phyloP scores from a whole-genome alignment of 371 early-diverging fungal genomes.

The Nematocida minor region DNA sequence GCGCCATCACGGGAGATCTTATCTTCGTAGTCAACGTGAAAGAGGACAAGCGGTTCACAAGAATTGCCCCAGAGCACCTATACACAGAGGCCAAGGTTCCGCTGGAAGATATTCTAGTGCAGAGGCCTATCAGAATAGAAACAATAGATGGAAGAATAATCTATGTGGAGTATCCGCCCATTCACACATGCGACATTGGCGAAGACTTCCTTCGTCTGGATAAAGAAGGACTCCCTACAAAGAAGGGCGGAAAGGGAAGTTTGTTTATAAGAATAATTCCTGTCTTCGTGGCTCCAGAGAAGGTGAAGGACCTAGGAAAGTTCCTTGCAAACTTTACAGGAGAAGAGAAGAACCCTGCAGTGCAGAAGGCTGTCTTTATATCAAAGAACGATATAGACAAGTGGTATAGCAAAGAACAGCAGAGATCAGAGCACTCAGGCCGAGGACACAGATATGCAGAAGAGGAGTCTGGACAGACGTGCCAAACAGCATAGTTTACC shows the following conservation, averaged over 20 bases:
- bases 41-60: conserved; percentile 45
- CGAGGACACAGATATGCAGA: background rate
- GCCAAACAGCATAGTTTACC: background rate
- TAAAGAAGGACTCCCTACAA: conserved; percentile 4
- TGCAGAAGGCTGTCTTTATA: background rate
- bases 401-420: background rate
- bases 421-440: background rate
- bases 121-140: background rate
- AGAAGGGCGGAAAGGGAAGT: background rate
- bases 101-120: background rate
- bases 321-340: background rate
- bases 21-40: conserved; percentile 53
- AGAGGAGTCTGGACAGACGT: background rate
- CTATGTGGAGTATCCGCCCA: background rate
- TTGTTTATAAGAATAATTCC: conserved; percentile 37
- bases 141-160: conserved; percentile 5
- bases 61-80: conserved; percentile 14
- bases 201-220: conserved; percentile 6
- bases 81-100: conserved; percentile 22
- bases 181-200: conserved; percentile 6
- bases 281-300: background rate
- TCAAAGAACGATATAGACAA: background rate
- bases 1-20: conserved; percentile 55
- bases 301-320: background rate
- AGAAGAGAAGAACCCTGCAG: background rate